Percentiles rank a stretch among this genome's conserved stretches.
Evolutionary conservation across 2,329 filamentous ascomycete species (phyloP).

Genomic region (Fusarium fracticaudum): DNA sequence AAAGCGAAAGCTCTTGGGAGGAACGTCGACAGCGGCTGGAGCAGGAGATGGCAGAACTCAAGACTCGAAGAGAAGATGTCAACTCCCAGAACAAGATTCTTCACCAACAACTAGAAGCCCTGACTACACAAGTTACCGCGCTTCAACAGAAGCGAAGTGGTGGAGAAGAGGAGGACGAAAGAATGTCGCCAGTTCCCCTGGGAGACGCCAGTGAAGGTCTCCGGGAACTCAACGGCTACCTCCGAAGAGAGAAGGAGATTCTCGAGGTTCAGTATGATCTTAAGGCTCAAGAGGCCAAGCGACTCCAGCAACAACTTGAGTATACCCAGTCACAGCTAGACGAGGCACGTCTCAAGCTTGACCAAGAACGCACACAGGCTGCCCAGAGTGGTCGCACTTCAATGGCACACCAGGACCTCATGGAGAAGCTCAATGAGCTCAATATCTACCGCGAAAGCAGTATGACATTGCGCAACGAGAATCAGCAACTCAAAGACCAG

Average conservation of each 20-base stretch:
- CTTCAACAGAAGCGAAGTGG: slow-evolving; percentile 79
- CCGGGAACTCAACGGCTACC: slow-evolving; percentile 89
- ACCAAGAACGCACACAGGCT: slow-evolving; percentile 84
- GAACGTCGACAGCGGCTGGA: slow-evolving; percentile 84
- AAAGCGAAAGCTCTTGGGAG: slow-evolving; percentile 88
- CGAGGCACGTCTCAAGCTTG: slow-evolving; percentile 86
- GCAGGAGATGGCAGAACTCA: slow-evolving; percentile 82
- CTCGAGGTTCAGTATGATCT: slow-evolving; percentile 96
- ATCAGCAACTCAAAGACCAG: slow-evolving; percentile 79
- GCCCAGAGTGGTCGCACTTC: slow-evolving; percentile 78
- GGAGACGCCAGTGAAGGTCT: slow-evolving; percentile 76
- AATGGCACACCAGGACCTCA: slow-evolving; percentile 86
- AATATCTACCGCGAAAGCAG: slow-evolving; percentile 97
- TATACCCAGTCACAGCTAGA: slow-evolving; percentile 90
- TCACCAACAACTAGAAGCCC: slow-evolving; percentile 86
- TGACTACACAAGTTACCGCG: slow-evolving; percentile 80
- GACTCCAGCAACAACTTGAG: slow-evolving; percentile 88
- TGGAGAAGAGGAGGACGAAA: slow-evolving; percentile 62
- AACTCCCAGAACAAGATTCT: slow-evolving; percentile 90
- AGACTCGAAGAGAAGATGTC: slow-evolving; percentile 81
- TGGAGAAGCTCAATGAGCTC: slow-evolving; percentile 94
- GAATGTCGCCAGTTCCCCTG: slow-evolving; percentile 60
- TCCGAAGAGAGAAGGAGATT: slow-evolving; percentile 96
- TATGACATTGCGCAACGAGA: slow-evolving; percentile 87
- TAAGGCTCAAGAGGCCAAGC: slow-evolving; percentile 86